Evolutionary conservation across 108 stramenopile genomes (phyloP).

Genomic region (Aurantiochytrium sp.): DNA sequence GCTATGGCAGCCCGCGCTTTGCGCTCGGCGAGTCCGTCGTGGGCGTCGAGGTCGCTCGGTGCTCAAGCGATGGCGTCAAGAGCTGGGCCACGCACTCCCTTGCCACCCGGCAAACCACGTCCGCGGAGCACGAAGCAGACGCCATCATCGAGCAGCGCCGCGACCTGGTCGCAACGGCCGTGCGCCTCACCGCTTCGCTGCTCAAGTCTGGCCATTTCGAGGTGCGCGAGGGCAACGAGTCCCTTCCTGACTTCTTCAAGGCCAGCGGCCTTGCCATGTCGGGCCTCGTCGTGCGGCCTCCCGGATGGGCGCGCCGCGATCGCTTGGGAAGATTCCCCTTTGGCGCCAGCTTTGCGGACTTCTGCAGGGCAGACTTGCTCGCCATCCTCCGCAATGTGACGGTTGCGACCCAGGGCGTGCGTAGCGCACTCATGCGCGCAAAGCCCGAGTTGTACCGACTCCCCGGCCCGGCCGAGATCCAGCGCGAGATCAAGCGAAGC

Average conservation of each 20-base stretch:
- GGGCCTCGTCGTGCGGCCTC: neutral
- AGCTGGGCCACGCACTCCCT: too few species aligned
- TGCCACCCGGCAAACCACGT: too few species aligned
- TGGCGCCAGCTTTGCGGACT: neutral
- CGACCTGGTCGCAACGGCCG: neutral
- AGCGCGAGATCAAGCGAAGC: neutral
- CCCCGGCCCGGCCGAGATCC: neutral
- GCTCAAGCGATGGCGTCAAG: too few species aligned
- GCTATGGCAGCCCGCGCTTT: neutral
- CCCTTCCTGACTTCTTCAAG: neutral
- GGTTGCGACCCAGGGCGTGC: neutral
- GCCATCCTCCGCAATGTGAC: neutral
- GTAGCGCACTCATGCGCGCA: neutral
- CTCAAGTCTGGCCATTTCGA: neutral
- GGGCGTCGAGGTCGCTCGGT: too few species aligned
- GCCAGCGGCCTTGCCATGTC: neutral
- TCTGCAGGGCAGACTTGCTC: neutral
- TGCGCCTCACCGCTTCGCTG: neutral
- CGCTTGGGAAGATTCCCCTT: neutral
- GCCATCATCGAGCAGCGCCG: neutral
- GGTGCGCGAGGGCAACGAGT: neutral
- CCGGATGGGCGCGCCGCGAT: neutral
- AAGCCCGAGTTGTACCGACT: neutral
- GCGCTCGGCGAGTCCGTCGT: too few species aligned
- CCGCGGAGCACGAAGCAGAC: too few species aligned